Percentiles rank a stretch among this genome's conserved stretches.
Conservation (phyloP, 116 monocot genomes). For the Thalassia testudinum region DNA sequence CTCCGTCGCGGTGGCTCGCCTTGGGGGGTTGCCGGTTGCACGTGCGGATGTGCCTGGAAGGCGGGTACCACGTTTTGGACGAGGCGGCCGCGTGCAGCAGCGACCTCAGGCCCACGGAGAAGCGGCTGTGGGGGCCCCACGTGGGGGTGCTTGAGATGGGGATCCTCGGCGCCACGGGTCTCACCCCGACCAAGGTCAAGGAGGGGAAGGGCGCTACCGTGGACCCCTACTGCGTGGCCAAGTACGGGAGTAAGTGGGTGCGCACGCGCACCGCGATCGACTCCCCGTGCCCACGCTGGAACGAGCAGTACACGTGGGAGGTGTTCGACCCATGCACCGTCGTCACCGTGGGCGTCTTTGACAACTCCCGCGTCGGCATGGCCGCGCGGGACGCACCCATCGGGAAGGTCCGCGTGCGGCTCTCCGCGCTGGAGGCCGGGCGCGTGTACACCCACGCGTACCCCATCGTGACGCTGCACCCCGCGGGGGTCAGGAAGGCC, state of each 20-base stretch:
- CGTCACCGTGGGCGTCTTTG: slow-evolving; percentile 47
- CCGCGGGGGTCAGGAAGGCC: slow-evolving; percentile 48
- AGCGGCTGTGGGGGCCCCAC: slow-evolving; percentile 17
- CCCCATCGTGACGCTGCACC: slow-evolving; percentile 32
- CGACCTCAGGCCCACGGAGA: slow-evolving; percentile 35
- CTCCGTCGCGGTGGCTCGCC: slow-evolving; percentile 6
- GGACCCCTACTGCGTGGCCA: slow-evolving; percentile 62
- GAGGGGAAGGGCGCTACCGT: slow-evolving; percentile 11
- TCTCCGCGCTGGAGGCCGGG: slow-evolving; percentile 43
- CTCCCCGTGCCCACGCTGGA: slow-evolving; percentile 31
- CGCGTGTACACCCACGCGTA: slow-evolving; percentile 55
- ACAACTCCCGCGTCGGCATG: slow-evolving; percentile 34
- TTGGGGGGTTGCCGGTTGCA: slow-evolving; percentile 27
- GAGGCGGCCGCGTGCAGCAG: slow-evolving; percentile 63
- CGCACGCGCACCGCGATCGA: slow-evolving; percentile 41
- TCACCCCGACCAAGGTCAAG: slow-evolving; percentile 30
- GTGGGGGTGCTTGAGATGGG: slow-evolving; percentile 66
- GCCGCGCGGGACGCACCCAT: slow-evolving; percentile 7
- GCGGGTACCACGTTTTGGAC: slow-evolving; percentile 69
- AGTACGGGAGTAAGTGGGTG: slow-evolving; percentile 61
- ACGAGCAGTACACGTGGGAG: slow-evolving; percentile 74
- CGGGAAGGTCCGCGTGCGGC: slow-evolving; percentile 53
- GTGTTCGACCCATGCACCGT: slow-evolving; percentile 61
- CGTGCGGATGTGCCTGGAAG: slow-evolving; percentile 29
- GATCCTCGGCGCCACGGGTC: slow-evolving; percentile 31